Base-by-base conservation (phyloP, 176 grass and related monocot genomes). In the Eleusine indica region DNA sequence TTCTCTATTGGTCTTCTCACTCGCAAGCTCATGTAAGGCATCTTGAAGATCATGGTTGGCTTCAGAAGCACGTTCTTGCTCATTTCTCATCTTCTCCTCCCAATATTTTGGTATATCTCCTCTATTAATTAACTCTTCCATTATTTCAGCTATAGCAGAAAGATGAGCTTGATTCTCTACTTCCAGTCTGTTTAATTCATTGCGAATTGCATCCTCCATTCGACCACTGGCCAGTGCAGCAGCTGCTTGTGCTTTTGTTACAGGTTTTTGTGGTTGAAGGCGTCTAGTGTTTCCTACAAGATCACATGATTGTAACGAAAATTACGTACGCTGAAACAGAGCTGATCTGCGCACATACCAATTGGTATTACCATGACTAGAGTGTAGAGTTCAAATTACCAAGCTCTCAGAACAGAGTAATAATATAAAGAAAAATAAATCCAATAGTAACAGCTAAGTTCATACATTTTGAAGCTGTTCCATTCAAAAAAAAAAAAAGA, bases 241-340 rank as follows among this genome's bases (percentile, higher is more conserved):
- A 43, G 96, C 96, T 61, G 86, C 93, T 82, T 99, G 96, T 57
- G 89, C 96, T 89, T 92, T 99, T 60, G 89, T 99, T 77, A 96
- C 93, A 84, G 91, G 91, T 78, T 86, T 99, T 79, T 89, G 76
- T 60, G 91, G 96, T 87, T 90, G 93, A 83, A 99, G 93, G 60
- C 89, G 87, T 80, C 96, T 99, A 28, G 91, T 92, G 62, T 99
- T 99, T 84, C 96, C 93, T 99, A 88, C 40, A 25, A 90, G 28
- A 86, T 75, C n/a, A 56, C 84, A 70, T 47, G 2, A 86, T 78
- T 19, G 5, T 40, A 80, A 73, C 60, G 39, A 82, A n/a, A 91
- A 62, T 15, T 21, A 88, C 57, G 22, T 41, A 62, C 7, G 44
- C 8, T 57, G 29, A 80, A 40, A 68, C 6, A 81, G 21, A 76